phyloP scores from a whole-genome alignment of 2,329 filamentous ascomycete genomes.

The Zymoseptoria pseudotritici region DNA sequence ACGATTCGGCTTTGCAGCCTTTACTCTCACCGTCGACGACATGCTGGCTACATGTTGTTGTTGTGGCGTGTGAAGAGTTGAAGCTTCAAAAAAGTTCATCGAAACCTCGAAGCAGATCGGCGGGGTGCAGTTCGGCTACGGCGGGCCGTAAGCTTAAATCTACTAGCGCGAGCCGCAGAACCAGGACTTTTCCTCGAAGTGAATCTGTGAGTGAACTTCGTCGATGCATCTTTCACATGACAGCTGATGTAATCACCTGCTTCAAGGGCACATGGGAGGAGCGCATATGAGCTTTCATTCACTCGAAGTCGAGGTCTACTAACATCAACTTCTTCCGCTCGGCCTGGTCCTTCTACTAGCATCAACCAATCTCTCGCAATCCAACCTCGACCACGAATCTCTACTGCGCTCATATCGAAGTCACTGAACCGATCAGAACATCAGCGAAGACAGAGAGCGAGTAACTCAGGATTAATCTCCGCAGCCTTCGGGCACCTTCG shows the following conservation, averaged over 20 bases:
- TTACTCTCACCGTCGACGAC: constrained; percentile 38
- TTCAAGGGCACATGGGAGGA: background rate
- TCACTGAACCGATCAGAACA: background rate
- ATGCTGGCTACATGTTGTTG: constrained; percentile 28
- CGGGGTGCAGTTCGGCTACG: constrained; percentile 1
- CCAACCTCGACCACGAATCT: background rate
- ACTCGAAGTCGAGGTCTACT: too few species aligned
- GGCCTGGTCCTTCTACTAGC: background rate
- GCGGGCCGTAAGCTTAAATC: constrained; percentile 2
- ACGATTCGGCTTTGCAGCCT: constrained; percentile 25
- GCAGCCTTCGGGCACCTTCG: background rate
- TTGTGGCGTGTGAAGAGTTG: background rate
- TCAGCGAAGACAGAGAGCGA: background rate
- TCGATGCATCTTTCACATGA: constrained; percentile 1
- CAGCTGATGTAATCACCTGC: background rate
- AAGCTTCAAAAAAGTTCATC: constrained; percentile 1
- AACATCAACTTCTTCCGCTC: background rate
- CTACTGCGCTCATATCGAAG: background rate
- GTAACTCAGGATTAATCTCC: background rate
- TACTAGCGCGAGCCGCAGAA: background rate
- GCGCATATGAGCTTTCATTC: background rate
- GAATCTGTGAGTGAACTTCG: background rate
- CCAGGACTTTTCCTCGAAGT: background rate
- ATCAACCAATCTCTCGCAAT: background rate
- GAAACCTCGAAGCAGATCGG: constrained; percentile 4